Percentiles rank a stretch among this genome's conserved stretches.
phyloP scores from a whole-genome alignment of 176 grass and related monocot species.

The Bolboschoenus planiculmis region DNA sequence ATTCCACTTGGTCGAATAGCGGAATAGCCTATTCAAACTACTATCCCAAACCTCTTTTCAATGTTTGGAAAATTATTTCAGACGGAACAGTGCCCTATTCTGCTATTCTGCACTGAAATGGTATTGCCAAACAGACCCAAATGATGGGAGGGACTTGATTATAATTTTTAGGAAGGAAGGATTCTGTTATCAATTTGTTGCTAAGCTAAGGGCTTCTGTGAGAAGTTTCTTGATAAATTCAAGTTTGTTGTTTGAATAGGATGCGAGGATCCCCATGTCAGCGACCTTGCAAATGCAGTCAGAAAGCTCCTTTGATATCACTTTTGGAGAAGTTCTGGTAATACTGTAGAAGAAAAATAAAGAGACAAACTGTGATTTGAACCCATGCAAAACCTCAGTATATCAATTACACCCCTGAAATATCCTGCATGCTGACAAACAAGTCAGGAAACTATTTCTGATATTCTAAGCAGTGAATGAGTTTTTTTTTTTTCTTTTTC shows the following conservation, averaged over 20 bases:
- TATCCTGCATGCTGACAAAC: not conserved
- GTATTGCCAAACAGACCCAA: too few relatives aligned
- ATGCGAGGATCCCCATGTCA: constrained; percentile 62
- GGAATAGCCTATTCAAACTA: too few relatives aligned
- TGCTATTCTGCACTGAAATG: too few relatives aligned
- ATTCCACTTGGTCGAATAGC: too few relatives aligned
- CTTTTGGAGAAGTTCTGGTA: not conserved
- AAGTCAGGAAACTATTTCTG: not conserved
- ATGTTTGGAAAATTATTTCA: too few relatives aligned
- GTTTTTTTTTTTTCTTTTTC: not conserved
- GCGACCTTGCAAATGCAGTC: constrained; percentile 54
- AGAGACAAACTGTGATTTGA: not conserved
- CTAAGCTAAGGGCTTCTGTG: not conserved
- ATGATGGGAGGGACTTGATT: not conserved
- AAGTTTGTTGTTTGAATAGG: constrained; percentile 33
- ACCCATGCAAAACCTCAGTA: not conserved
- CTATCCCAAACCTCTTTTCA: too few relatives aligned
- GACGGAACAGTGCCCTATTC: too few relatives aligned
- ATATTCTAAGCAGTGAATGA: not conserved
- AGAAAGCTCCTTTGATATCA: constrained; percentile 19
- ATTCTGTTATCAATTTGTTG: not conserved
- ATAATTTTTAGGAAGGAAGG: not conserved
- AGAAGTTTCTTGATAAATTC: not conserved
- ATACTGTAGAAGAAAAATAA: not conserved
- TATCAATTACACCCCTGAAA: not conserved